A percentile compares a stretch with the other conserved stretches of the same genome.
Conservation (phyloP, 768 basidiomycete genomes). For the Coprinellus micaceus region DNA sequence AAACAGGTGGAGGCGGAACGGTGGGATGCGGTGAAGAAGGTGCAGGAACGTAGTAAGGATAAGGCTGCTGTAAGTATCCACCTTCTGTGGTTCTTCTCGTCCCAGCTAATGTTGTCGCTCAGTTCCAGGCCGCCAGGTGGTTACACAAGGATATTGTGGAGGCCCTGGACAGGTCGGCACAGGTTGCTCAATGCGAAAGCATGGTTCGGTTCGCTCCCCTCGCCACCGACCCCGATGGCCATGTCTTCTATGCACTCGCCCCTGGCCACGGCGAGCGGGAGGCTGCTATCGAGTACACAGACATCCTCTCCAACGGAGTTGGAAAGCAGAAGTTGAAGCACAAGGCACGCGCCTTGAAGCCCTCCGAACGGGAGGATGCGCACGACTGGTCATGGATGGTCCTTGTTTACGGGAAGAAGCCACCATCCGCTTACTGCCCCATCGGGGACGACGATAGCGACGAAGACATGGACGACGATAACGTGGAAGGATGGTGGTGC, state of each 20-base stretch:
- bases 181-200: conserved; percentile 42
- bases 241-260: conserved; percentile 63
- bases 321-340: conserved; percentile 39
- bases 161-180: conserved; percentile 54
- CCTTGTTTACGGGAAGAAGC: conserved; percentile 63
- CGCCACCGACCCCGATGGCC: conserved; percentile 68
- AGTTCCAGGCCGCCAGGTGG: conserved; percentile 41
- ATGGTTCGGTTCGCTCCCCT: conserved; percentile 54
- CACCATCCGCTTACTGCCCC: background rate
- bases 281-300: conserved; percentile 39
- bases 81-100: background rate
- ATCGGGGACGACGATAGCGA: conserved; percentile 10
- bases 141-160: conserved; percentile 48
- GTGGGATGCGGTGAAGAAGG: conserved; percentile 47
- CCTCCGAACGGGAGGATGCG: conserved; percentile 50
- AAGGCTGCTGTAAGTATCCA: conserved; percentile 23
- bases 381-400: conserved; percentile 74
- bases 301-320: conserved; percentile 9
- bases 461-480: conserved; percentile 31
- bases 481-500: conserved; percentile 67
- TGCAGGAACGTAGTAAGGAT: conserved; percentile 21
- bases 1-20: conserved; percentile 54
- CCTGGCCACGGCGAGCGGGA: conserved; percentile 60
- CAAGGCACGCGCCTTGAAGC: conserved; percentile 35
- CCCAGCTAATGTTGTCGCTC: conserved; percentile 1